phyloP scores from a whole-genome alignment of 2,329 filamentous ascomycete species.

The Aspergillus pseudonomiae region DNA sequence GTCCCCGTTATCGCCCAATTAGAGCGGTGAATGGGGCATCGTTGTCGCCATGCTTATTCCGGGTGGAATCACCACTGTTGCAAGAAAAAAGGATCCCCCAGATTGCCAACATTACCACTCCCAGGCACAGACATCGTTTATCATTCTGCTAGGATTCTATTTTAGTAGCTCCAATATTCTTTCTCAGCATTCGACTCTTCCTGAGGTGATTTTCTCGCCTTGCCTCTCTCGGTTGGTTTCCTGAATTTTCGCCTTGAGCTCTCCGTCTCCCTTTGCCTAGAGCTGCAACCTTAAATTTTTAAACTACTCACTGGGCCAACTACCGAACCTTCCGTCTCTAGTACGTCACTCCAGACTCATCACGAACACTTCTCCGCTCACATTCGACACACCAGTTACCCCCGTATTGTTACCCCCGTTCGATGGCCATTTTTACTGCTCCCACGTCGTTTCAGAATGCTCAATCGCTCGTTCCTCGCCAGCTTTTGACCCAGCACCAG shows the following conservation, averaged over 20 bases:
- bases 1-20: not conserved
- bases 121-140: not conserved
- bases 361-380: not conserved
- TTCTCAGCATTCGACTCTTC: not conserved
- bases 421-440: conserved; percentile 49
- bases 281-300: conserved; percentile 4
- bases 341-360: not conserved
- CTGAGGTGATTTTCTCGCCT: not conserved
- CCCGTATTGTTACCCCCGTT: conserved; percentile 10
- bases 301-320: not conserved
- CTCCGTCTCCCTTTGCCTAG: too few relatives aligned
- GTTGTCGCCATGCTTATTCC: not conserved
- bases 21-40: not conserved
- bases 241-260: too few relatives aligned
- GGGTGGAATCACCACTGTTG: not conserved
- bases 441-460: conserved; percentile 53
- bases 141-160: not conserved
- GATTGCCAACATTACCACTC: not conserved
- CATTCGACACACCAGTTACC: not conserved
- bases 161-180: not conserved
- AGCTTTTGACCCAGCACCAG: conserved; percentile 27
- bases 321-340: not conserved
- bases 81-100: not conserved
- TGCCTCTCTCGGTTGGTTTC: too few relatives aligned
- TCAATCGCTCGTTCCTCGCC: conserved; percentile 34